Evolutionary conservation across 2,329 filamentous ascomycete genomes (phyloP), one percentile per base, ranked within the genome.

Genomic region (Sclerotinia nivalis): DNA sequence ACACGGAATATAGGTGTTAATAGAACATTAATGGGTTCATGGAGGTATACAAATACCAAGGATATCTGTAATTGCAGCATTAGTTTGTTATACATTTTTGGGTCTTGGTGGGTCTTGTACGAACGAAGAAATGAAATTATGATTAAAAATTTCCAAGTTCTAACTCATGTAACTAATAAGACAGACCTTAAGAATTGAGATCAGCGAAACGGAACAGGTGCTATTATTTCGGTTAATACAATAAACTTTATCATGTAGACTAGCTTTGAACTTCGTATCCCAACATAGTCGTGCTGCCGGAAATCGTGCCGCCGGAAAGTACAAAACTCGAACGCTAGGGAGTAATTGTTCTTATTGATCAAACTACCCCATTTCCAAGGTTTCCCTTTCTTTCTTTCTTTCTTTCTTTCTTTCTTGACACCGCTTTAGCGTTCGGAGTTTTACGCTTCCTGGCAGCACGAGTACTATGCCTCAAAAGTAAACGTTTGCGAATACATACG

Each of bases 31-130:
- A 20, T 8, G 18, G 50, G 49, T 61, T 40, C 8, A 65, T 34
- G n/a, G 50, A 58, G 62, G 37, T 40, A 69, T 52, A 69, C 50
- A 60, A 49, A 58, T 60, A 47, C 50, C n/a, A 66, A 54, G 50
- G 43, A 25, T 28, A 45, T 61, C 28, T 67, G 6, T 47, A 22
- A 28, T n/a, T 18, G 54, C 45, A 62, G 34, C 25, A 25, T 25
- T 25, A 31, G 13, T 4, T 34, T 56, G 28, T 20, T 31, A 20
- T 20, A 25, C 12, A 61, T 8, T 9, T 8, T 31, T 28, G n/a
- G 50, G 25, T 40, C n/a, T 56, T 55, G 28, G 28, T 56, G 22
- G 13, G 8, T 66, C 10, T 40, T 2, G 37, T 47, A 47, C 4
- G 34, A 49, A 37, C 3, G 59, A 62, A 37, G 25, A 34, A 49